These are phyloP conservation scores for Cercospora zeina DNA, from an alignment of 2,329 filamentous ascomycete species.

Conservation along the genomic window DNA sequence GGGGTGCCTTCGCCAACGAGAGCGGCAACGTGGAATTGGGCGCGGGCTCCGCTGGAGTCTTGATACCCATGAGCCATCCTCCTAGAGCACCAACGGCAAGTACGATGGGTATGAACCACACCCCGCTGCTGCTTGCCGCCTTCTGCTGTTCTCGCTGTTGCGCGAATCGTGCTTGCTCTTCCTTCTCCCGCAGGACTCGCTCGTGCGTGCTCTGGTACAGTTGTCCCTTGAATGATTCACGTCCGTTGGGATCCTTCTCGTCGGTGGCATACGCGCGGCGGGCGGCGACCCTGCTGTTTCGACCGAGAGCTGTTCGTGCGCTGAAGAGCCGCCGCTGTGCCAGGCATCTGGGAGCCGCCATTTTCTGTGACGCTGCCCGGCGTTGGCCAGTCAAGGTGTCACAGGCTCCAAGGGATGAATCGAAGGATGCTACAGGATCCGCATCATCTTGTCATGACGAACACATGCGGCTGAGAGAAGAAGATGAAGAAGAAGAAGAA, in stretches of 20 bases:
- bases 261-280: constrained; percentile 43
- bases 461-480: neutral
- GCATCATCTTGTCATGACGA: neutral
- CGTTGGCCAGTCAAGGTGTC: neutral
- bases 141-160: constrained; percentile 39
- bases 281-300: constrained; percentile 17
- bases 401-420: neutral
- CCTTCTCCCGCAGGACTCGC: constrained; percentile 59
- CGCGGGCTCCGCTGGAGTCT: constrained; percentile 48
- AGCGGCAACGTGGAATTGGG: constrained; percentile 60
- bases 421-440: neutral
- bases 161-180: constrained; percentile 56
- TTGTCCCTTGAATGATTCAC: constrained; percentile 59
- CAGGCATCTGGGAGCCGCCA: constrained; percentile 24
- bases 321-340: constrained; percentile 26
- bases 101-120: constrained; percentile 43
- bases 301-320: constrained; percentile 16
- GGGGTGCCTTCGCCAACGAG: constrained; percentile 48
- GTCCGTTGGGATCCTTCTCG: constrained; percentile 42
- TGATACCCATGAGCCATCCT: constrained; percentile 58
- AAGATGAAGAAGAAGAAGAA: neutral
- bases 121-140: constrained; percentile 32
- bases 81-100: constrained; percentile 53
- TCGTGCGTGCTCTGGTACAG: constrained; percentile 62
- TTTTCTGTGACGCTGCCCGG: constrained; percentile 39